Evolutionary conservation across 2,329 filamentous ascomycete species (phyloP), one percentile per base, ranked within the genome.

Genomic region (Aspergillus brasiliensis): DNA sequence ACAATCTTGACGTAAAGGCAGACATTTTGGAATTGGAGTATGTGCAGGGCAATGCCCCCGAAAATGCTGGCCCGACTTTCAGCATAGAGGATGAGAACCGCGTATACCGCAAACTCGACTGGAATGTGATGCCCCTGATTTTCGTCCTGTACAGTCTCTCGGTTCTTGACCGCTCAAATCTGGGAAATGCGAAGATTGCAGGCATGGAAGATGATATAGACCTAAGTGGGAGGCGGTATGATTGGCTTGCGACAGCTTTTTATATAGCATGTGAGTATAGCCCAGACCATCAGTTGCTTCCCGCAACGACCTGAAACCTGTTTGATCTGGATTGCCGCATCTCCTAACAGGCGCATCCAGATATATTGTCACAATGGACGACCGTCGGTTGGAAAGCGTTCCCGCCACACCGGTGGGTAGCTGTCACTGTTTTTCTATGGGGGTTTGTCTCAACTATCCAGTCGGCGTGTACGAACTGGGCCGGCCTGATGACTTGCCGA

Each of bases 311-410:
- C 3, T 44, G 6, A 44, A 13, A 6, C 5, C 31, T 44, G 40
- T 4, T 44, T 21, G 10, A 11, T 44, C 40, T 17, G 19, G 38
- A 10, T 19, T 19, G 4, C 5, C 5, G 17, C 17, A 44, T 21
- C 10, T 13, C 17, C 17, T 44, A 6, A 44, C 17, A 44, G 19
- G 40, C 40, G 7, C 40, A 44, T 13, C 8, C 19, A 56, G 27
- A 57, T 7, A 51, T 51, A 17, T 23, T 49, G 44, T 51, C 46
- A 2, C 55, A 57, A 27, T 57, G 44, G 28, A 51, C 11, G 17
- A 51, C 55, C 7, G 44, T 52, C 65, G 68, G 55, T 19, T 72
- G 69, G 69, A 71, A 71, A 51, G 58, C 62, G n/a, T 71, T 71
- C 56, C 61, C 62, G 40, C 65, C 69, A 11, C 69, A 71, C 38